phyloP scores from a whole-genome alignment of 176 grass and related monocot genomes.

The Melocanna baccifera region DNA sequence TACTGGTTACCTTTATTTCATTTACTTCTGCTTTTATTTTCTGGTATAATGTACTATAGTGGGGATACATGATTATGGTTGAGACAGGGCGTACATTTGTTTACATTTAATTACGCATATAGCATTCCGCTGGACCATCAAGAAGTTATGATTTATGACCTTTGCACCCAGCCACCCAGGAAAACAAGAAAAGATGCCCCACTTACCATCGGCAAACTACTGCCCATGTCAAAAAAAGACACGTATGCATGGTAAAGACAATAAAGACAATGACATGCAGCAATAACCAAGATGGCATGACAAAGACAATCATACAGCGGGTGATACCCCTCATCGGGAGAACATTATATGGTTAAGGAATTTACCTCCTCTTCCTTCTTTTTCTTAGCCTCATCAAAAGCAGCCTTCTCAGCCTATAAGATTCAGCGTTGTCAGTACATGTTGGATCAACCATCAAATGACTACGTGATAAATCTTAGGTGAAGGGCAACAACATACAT shows the following conservation, averaged over 20 bases:
- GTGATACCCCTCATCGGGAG: not conserved
- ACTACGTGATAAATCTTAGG: not conserved
- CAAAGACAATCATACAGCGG: not conserved
- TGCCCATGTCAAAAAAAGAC: not conserved
- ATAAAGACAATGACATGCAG: not conserved
- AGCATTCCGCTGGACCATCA: not conserved
- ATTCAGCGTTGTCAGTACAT: not conserved
- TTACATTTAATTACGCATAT: not conserved
- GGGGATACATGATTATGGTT: not conserved
- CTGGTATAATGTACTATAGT: not conserved
- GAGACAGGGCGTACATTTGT: not conserved
- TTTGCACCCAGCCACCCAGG: not conserved
- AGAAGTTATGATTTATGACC: not conserved
- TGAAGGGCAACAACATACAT: conserved; percentile 44
- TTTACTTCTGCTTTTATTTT: not conserved
- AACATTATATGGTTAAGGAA: conserved; percentile 1
- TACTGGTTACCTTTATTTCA: too few relatives aligned
- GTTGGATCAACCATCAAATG: not conserved
- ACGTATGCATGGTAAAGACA: not conserved
- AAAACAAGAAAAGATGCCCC: not conserved
- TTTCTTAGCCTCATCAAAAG: conserved; percentile 90
- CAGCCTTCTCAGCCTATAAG: conserved; percentile 81
- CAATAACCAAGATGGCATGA: not conserved
- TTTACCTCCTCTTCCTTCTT: conserved; percentile 83
- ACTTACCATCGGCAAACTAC: not conserved